A percentile compares a stretch with the other conserved stretches of the same genome.
Evolutionary conservation across 2,329 filamentous ascomycete genomes (phyloP).

Genomic region (Magnaporthales sp.): DNA sequence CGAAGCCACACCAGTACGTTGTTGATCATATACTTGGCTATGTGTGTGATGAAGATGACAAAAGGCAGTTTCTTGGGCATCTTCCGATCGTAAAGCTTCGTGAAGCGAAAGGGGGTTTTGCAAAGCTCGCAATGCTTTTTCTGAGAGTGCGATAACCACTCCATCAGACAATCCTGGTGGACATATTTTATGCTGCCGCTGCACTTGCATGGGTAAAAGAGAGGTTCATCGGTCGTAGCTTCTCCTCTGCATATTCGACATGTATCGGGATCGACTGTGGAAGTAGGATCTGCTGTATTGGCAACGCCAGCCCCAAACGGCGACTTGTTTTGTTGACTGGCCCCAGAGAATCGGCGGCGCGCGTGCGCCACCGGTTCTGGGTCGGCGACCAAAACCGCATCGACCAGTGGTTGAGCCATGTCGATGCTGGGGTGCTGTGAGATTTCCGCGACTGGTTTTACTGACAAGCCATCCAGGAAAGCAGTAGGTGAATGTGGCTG

Average conservation of each 20-base stretch:
- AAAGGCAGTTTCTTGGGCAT: slow-evolving; percentile 83
- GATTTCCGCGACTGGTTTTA: neutral
- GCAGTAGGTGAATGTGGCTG: neutral
- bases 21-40: slow-evolving; percentile 61
- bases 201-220: slow-evolving; percentile 98
- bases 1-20: slow-evolving; percentile 72
- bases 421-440: neutral
- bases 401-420: slow-evolving; percentile 8
- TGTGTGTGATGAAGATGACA: slow-evolving; percentile 71
- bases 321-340: slow-evolving; percentile 2
- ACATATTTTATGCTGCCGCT: slow-evolving; percentile 98
- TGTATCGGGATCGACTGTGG: slow-evolving; percentile 56
- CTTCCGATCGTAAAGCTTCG: slow-evolving; percentile 88
- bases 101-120: slow-evolving; percentile 97
- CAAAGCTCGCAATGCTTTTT: slow-evolving; percentile 99
- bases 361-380: slow-evolving; percentile 17
- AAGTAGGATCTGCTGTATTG: neutral
- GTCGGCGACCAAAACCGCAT: slow-evolving; percentile 17
- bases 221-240: slow-evolving; percentile 68
- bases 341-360: slow-evolving; percentile 15
- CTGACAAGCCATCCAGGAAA: slow-evolving; percentile 1
- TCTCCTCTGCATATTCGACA: slow-evolving; percentile 96
- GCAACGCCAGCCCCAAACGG: slow-evolving; percentile 3
- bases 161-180: slow-evolving; percentile 96
- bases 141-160: slow-evolving; percentile 96